Evolutionary conservation across 2,329 filamentous ascomycete species (phyloP).

Genomic region (Calonectria ilicicola): DNA sequence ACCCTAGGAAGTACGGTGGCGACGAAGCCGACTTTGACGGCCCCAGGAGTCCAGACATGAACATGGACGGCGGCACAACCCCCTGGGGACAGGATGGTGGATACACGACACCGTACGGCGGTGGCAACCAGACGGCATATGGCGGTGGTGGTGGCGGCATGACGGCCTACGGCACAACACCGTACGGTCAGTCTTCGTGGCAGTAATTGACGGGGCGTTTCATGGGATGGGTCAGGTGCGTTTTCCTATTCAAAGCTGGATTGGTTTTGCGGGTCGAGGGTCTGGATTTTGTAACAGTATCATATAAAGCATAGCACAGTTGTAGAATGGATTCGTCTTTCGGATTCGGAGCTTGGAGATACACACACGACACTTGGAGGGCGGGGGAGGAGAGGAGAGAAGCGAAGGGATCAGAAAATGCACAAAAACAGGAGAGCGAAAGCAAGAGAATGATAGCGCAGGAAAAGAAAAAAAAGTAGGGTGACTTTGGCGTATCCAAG

Average conservation of each 20-base stretch:
- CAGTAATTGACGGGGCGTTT: constrained; percentile 49
- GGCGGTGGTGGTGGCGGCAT: constrained; percentile 61
- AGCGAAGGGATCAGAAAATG: constrained; percentile 8
- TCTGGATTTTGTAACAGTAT: constrained; percentile 38
- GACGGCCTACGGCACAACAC: constrained; percentile 73
- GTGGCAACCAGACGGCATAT: constrained; percentile 76
- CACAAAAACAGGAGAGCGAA: neutral
- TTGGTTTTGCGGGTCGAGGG: constrained; percentile 28
- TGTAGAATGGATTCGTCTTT: constrained; percentile 39
- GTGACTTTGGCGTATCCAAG: constrained; percentile 8
- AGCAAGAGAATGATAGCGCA: neutral
- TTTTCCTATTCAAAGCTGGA: constrained; percentile 35
- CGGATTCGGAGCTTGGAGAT: constrained; percentile 13
- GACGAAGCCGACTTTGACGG: constrained; percentile 72
- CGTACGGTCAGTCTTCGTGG: constrained; percentile 64
- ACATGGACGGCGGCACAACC: constrained; percentile 67
- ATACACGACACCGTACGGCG: constrained; percentile 74
- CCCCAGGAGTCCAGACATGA: constrained; percentile 74
- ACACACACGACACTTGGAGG: neutral
- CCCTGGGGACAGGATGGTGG: constrained; percentile 71
- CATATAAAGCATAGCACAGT: constrained; percentile 43
- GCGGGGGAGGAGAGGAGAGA: neutral
- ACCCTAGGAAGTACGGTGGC: constrained; percentile 61
- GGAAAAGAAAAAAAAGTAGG: neutral
- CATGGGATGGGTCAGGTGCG: constrained; percentile 33